Base-by-base conservation (phyloP, 495 filamentous ascomycete genomes). In the Talaromyces trachyspermus region DNA sequence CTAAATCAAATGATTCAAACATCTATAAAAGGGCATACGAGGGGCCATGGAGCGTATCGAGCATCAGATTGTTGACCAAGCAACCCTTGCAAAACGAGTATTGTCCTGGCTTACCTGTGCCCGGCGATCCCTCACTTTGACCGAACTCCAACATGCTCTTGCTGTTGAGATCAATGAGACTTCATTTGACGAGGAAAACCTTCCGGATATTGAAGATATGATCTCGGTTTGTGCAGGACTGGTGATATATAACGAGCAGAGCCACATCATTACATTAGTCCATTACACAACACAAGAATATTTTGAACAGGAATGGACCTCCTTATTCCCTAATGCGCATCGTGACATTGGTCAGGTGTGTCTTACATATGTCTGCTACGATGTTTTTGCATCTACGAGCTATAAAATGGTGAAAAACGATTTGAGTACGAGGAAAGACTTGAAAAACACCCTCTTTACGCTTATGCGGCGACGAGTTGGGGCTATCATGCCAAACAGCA, bases 241-340 rank as follows among this genome's bases (percentile, higher is more conserved):
- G n/a, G 65, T 80, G 1, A 69, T 59, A 0, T 32, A 77, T 14
- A 71, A 81, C 43, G 18, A 69, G 22, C 53, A 68, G 19, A 74
- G 62, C 46, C 15, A 49, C 8, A 54, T 70, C 19, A 56, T 79
- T 45, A 66, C 64, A 10, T 56, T 81, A 18, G 69, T 74, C 19
- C 78, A 81, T 56, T 75, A 75, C 43, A 81, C 77, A 2, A 66
- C 74, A 0, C 63, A 81, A 36, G 68, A 79, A 41, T 81, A 76
- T 53, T 56, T 67, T 22, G 45, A 60, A 17, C 37, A 44, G 12
- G 69, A 53, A 14, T 54, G 52, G 43, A 19, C 17, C 20, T 22
- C 7, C 2, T 50, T 42, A 48, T 56, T 54, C 48, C 54, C 56
- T 10, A 15, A 54, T 24, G 48, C 48, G 0, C 50, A 54, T 26